phyloP scores from a whole-genome alignment of 225 moss, liverwort and hornwort species.

The Physcomitrellopsis africana region DNA sequence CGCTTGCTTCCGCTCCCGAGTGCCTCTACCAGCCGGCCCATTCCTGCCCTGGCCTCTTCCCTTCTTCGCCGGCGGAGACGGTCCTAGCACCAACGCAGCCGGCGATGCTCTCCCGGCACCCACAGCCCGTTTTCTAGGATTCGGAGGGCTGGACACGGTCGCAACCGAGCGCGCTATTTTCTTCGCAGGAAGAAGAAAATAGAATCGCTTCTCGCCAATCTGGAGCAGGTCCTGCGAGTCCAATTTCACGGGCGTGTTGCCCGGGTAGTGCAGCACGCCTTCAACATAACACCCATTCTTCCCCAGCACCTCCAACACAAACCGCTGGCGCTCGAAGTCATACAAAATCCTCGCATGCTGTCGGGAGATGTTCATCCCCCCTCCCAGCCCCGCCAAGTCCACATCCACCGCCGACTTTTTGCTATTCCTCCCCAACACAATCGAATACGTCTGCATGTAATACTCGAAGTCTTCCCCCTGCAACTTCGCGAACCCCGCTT shows the following conservation, averaged over 20 bases:
- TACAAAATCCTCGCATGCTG: slow-evolving; percentile 94
- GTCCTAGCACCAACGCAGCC: slow-evolving; percentile 32
- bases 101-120: slow-evolving; percentile 43
- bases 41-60: slow-evolving; percentile 64
- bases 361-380: slow-evolving; percentile 97
- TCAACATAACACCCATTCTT: slow-evolving; percentile 99
- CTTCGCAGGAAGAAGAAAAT: slow-evolving; percentile 89
- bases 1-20: slow-evolving; percentile 53
- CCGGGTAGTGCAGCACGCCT: slow-evolving; percentile 76
- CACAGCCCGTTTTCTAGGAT: slow-evolving; percentile 78
- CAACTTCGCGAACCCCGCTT: slow-evolving; percentile 96
- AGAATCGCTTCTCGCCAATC: slow-evolving; percentile 98
- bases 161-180: slow-evolving; percentile 78
- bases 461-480: slow-evolving; percentile 99
- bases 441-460: slow-evolving; percentile 99
- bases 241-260: slow-evolving; percentile 70
- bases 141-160: slow-evolving; percentile 57
- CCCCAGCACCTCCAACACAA: slow-evolving; percentile 91
- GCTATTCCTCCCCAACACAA: slow-evolving; percentile 90
- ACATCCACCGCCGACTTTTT: slow-evolving; percentile 98
- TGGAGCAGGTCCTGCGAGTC: slow-evolving; percentile 94
- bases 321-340: slow-evolving; percentile 84
- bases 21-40: slow-evolving; percentile 40
- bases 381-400: slow-evolving; percentile 85
- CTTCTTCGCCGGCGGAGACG: slow-evolving; percentile 65